Base-by-base conservation (phyloP, 2,329 filamentous ascomycete genomes). In the Fusarium tuaranense region DNA sequence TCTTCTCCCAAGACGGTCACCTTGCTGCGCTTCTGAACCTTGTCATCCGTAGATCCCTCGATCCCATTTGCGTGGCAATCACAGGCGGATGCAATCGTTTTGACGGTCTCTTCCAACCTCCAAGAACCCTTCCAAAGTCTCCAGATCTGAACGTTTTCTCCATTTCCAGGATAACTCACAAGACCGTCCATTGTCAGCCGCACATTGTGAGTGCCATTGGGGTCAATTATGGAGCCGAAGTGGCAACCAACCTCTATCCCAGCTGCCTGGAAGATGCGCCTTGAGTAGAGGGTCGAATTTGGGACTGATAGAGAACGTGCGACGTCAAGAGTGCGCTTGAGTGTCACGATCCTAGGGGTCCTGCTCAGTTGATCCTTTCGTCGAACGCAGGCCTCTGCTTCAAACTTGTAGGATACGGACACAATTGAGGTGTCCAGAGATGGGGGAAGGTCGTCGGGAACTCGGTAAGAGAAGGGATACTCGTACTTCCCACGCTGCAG, bases 101-200 rank as follows among this genome's bases (percentile, higher is more conserved):
- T 92, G 80, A 94, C 89, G 36, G 91, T 92, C 86, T 98, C 96
- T 78, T 98, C 95, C 59, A 98, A 91, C 74, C 93, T 92, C 97
- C 96, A 98, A 65, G 93, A 94, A 71, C 98, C 89, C 82, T 97
- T 97, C 80, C 95, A 94, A 25, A 98, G 87, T 76, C 93, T 93
- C 96, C 96, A 98, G 78, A 90, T 87, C 16, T 77, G 68, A 64
- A 95, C 88, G 5, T 91, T 95, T 78, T 93, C 91, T 60, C 89
- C 90, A 25, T 91, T 89, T 38, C 87, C 83, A 80, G 93, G 93
- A 73, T 85, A 84, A 74, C 90, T 92, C 30, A 95, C 90, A 65
- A 98, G 91, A 12, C 96, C 95, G 72, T 34, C 53, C 9, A 78
- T 32, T 0, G 48, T 63, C 2, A 78, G 48, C 2, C 61, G 71